Base-by-base conservation (phyloP, 192 early-diverging fungal species). In the Podila epicladia region DNA sequence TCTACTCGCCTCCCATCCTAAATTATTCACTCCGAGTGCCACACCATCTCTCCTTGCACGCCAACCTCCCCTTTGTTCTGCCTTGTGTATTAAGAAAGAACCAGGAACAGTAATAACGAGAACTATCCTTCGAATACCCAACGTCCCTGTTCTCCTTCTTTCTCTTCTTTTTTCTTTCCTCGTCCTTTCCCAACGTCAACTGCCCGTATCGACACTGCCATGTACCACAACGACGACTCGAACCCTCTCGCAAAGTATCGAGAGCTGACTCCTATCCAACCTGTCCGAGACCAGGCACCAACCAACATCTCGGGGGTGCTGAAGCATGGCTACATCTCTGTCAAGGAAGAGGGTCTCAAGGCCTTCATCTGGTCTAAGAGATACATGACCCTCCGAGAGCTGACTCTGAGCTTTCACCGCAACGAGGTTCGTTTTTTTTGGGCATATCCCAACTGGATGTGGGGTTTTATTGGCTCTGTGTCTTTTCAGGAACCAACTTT, bases 341-440 rank as follows among this genome's bases (percentile, higher is more conserved):
- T 97, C 62, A 97, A 97, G 84, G 97, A 99, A 75, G 95, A 97
- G 61, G 95, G 95, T 20, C 82, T 97, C 53, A 85, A 92, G 65
- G 89, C 93, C 51, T 99, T 96, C 83, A 91, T 99, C 77, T 99
- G 98, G 98, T 94, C 94, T 57, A 97, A 96, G 82, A 84, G 97
- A 74, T 98, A 93, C 90, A 90, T 94, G 65, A 85, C 98, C 4
- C 86, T 99, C 13, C 91, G 94, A 64, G 93, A 95, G 82, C 91
- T 93, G 73, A 97, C 96, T 2, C 87, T 98, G 62, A 94, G 95
- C 29, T 94, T 98, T 64, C 96, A 98, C 84, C 85, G 93, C 38
- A 98, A 94, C 84, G 97, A 98, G 92, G 97, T 97, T 70, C 26
- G 38, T 55, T 22, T 35, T 31, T 71, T 33, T 62, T 0, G 41